Evolutionary conservation across 2,329 filamentous ascomycete genomes (phyloP), one percentile per base, ranked within the genome.

Genomic region (Fusarium armeniacum): DNA sequence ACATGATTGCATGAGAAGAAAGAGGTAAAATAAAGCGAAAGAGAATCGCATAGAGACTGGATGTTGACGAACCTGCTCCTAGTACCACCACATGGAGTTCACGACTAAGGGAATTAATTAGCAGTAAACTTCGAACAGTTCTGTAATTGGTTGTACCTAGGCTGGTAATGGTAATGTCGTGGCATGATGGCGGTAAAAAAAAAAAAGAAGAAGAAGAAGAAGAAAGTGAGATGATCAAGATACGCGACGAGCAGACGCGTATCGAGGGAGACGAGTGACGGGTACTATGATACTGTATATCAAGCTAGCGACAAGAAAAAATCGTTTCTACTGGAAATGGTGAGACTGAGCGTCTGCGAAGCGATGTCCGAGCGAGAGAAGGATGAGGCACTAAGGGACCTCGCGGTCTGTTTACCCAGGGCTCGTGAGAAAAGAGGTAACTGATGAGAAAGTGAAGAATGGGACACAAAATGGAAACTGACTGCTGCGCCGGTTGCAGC

Each of bases 21-120:
- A 65, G 28, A 50, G 22, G 46, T 44, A 44, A 51, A 58, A 60
- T 70, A 63, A 45, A 41, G 30, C 50, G 38, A 50, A 32, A 53
- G 35, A 46, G 41, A 26, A 35, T 33, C 59, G 46, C n/a, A 51
- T 38, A 26, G 35, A 50, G 40, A 58, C 58, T 62, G 67, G 65
- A 61, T 53, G 58, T 61, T 58, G 58, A 82, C 87, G 77, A 82
- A 92, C 91, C 92, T 83, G 92, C 90, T 78, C 92, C 92, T 73
- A 94, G 84, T 69, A 94, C 92, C 74, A 94, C 92, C 77, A 94
- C 91, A 80, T 94, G 90, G 78, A 93, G 93, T 83, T 94, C 92
- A 76, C 91, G 89, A 80, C 90, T 92, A 71, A 67, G 40, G 46
- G 22, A 50, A 59, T 77, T 57, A 77, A 59, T 77, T 58, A 77